These are phyloP conservation scores for Phallus indusiatus DNA, from an alignment of 768 basidiomycete species.

Conservation along the genomic window DNA sequence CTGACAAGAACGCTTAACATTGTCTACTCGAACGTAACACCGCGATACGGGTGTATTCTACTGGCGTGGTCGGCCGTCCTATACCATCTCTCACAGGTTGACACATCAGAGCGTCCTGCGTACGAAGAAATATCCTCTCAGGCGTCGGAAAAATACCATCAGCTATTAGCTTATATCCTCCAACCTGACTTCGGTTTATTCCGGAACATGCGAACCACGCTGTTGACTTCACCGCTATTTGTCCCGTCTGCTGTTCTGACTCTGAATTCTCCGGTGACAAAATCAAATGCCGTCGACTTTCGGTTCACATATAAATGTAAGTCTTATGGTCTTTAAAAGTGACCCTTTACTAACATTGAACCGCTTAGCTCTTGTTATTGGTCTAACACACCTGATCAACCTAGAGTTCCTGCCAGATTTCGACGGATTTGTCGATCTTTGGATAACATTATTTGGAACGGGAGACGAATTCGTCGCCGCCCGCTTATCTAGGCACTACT, in stretches of 20 bases:
- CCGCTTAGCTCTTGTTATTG: slow-evolving; percentile 59
- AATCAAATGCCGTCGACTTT: slow-evolving; percentile 70
- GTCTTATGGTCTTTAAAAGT: slow-evolving; percentile 13
- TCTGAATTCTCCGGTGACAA: slow-evolving; percentile 55
- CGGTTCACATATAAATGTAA: slow-evolving; percentile 80
- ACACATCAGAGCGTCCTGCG: slow-evolving; percentile 23
- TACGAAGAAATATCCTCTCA: slow-evolving; percentile 26
- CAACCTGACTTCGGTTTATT: slow-evolving; percentile 53
- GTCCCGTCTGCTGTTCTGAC: slow-evolving; percentile 66
- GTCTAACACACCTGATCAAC: slow-evolving; percentile 62
- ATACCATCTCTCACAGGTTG: slow-evolving; percentile 44
- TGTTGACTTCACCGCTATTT: slow-evolving; percentile 67
- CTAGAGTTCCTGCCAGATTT: slow-evolving; percentile 69
- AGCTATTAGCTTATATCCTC: slow-evolving; percentile 51
- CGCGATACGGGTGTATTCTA: slow-evolving; percentile 62
- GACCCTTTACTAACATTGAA: slow-evolving; percentile 3
- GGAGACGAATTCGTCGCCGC: slow-evolving; percentile 61
- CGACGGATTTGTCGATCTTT: slow-evolving; percentile 70
- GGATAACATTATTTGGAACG: slow-evolving; percentile 72
- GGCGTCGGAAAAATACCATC: slow-evolving; percentile 45
- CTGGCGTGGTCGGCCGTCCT: slow-evolving; percentile 83
- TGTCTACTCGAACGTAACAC: slow-evolving; percentile 46
- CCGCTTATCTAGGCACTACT: slow-evolving; percentile 67
- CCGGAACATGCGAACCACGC: slow-evolving; percentile 41
- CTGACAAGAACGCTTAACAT: slow-evolving; percentile 60